A percentile compares a stretch with the other conserved stretches of the same genome.
Evolutionary conservation across 495 filamentous ascomycete genomes (phyloP).

Genomic region (Aspergillus leporis): DNA sequence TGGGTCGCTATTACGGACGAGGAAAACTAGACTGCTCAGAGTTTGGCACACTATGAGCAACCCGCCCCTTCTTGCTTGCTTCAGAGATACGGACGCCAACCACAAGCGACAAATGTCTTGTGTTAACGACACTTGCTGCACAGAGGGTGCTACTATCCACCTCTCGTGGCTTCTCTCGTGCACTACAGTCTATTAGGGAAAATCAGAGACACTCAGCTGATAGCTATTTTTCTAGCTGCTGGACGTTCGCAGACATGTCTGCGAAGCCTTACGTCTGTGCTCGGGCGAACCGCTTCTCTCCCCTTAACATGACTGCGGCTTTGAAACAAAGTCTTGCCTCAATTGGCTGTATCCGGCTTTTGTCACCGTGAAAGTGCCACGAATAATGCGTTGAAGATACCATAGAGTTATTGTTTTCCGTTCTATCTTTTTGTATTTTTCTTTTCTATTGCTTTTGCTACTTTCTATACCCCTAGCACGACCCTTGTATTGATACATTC

Average conservation of each 20-base stretch:
- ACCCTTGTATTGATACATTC: conserved; percentile 16
- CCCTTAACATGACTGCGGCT: neutral
- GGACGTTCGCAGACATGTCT: neutral
- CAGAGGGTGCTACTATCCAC: conserved; percentile 1
- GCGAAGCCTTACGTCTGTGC: neutral
- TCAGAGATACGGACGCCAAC: neutral
- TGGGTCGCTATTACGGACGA: neutral
- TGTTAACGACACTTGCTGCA: neutral
- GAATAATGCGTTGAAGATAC: conserved; percentile 19
- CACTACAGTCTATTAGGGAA: neutral
- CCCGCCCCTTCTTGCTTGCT: neutral
- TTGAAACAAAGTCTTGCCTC: neutral
- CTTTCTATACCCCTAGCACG: conserved; percentile 19
- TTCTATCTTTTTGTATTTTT: neutral
- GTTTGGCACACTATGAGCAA: neutral
- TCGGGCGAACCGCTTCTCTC: neutral
- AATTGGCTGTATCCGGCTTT: neutral
- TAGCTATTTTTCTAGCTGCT: neutral
- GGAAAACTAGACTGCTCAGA: neutral
- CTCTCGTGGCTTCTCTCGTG: neutral
- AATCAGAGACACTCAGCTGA: neutral
- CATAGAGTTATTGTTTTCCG: conserved; percentile 11
- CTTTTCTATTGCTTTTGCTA: conserved; percentile 2
- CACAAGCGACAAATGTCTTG: neutral
- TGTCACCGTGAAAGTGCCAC: conserved; percentile 4